phyloP scores from a whole-genome alignment of 75 land plant species.

The Sequoiadendron giganteum region DNA sequence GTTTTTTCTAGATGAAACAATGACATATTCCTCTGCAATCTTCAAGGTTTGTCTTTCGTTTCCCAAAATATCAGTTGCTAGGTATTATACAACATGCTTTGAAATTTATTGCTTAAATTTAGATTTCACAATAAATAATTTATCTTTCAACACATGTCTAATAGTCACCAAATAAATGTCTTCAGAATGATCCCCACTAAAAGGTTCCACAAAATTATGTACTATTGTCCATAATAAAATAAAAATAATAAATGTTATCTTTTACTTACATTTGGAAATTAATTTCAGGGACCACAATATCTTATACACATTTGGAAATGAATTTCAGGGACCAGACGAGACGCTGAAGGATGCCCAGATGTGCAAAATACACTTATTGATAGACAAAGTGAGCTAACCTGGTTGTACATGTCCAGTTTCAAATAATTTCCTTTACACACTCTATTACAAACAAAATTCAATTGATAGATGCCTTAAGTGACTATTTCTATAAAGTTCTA shows the following conservation, averaged over 20 bases:
- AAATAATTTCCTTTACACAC: background rate
- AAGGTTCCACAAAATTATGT: background rate
- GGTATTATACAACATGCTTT: background rate
- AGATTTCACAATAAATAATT: background rate
- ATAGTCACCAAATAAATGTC: background rate
- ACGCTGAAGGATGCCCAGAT: slow-evolving; percentile 75
- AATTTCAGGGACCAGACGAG: slow-evolving; percentile 59
- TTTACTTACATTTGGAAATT: background rate
- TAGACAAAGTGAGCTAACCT: slow-evolving; percentile 58
- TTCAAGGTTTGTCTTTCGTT: slow-evolving; percentile 59
- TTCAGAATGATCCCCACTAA: background rate
- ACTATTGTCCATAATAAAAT: background rate
- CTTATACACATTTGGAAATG: slow-evolving; percentile 6
- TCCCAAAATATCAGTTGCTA: background rate
- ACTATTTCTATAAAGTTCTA: too few species aligned
- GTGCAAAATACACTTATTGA: slow-evolving; percentile 69
- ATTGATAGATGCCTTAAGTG: background rate
- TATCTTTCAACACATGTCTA: background rate
- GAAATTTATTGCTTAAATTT: background rate
- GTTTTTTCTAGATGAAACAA: slow-evolving; percentile 88
- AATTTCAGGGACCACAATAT: background rate
- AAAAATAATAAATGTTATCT: background rate
- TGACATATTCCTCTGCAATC: slow-evolving; percentile 95
- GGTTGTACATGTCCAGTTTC: background rate
- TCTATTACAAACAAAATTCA: background rate